Evolutionary conservation across 352 stramenopile genomes (phyloP).

Genomic region (Globisporangium cylindrosporum): DNA sequence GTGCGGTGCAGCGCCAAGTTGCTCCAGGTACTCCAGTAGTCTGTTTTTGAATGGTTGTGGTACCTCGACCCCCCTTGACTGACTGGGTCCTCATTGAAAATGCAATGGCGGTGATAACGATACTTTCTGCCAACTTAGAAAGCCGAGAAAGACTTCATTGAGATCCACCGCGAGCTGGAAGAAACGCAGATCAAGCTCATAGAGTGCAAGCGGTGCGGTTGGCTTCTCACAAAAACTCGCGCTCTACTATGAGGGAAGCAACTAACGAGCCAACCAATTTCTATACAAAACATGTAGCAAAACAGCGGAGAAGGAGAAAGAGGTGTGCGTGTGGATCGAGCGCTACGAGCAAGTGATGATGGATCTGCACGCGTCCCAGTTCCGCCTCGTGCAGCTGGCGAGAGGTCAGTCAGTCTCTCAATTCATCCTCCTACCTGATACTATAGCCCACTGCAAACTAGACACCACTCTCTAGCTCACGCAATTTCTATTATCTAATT

Average conservation of each 20-base stretch:
- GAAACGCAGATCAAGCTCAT: constrained; percentile 65
- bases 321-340: constrained; percentile 72
- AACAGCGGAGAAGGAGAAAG: constrained; percentile 43
- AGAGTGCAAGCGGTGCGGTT: constrained; percentile 54
- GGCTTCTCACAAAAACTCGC: not conserved
- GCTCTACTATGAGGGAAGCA: not conserved
- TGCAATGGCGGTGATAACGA: not conserved
- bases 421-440: no score
- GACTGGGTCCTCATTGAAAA: not conserved
- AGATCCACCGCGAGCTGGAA: constrained; percentile 65
- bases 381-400: constrained; percentile 58
- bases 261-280: not conserved
- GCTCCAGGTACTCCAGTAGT: constrained; percentile 36
- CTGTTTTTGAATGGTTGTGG: not conserved
- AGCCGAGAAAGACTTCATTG: constrained; percentile 69
- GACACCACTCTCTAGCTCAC: not conserved
- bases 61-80: not conserved
- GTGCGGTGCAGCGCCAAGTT: constrained; percentile 67
- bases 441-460: no score
- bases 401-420: constrained; percentile 30
- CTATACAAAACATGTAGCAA: constrained; percentile 24
- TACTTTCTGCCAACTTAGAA: constrained; percentile 27
- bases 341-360: constrained; percentile 85
- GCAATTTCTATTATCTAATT: not conserved
- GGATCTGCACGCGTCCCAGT: constrained; percentile 74